These are phyloP conservation scores for Aspergillus puulaauensis DNA, from an alignment of 2,329 filamentous ascomycete genomes.

Conservation along the genomic window DNA sequence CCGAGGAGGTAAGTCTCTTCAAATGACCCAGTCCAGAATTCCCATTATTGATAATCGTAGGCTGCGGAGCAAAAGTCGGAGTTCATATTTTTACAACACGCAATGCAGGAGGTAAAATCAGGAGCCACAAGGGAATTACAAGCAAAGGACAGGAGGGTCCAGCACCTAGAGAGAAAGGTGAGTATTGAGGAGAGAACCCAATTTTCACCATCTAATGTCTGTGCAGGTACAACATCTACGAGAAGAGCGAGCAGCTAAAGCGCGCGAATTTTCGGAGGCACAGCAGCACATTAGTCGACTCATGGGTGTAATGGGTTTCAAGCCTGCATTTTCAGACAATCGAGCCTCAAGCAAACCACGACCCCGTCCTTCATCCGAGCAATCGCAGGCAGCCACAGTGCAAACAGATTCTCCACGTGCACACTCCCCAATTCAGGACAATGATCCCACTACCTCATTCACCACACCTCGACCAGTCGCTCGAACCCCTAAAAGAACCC, in stretches of 20 bases:
- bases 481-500: conserved; percentile 31
- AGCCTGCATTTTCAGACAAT: conserved; percentile 20
- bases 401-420: conserved; percentile 21
- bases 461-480: conserved; percentile 17
- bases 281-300: conserved; percentile 39
- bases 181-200: background rate
- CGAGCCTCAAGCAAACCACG: conserved; percentile 18
- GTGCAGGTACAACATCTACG: conserved; percentile 34
- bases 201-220: background rate
- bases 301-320: conserved; percentile 41
- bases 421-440: conserved; percentile 15
- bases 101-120: conserved; percentile 25
- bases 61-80: conserved; percentile 25
- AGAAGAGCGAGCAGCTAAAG: conserved; percentile 36
- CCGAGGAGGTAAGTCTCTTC: background rate
- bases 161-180: conserved; percentile 36
- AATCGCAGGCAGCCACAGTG: conserved; percentile 8
- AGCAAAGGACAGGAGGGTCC: conserved; percentile 30
- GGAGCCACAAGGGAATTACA: conserved; percentile 30
- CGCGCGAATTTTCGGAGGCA: conserved; percentile 40
- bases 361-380: conserved; percentile 14
- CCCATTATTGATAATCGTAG: conserved; percentile 16
- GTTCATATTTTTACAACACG: conserved; percentile 23
- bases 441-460: conserved; percentile 18
- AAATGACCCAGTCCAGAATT: background rate